phyloP scores from a whole-genome alignment of 108 stramenopile genomes.

The Skeletonema marinoi region DNA sequence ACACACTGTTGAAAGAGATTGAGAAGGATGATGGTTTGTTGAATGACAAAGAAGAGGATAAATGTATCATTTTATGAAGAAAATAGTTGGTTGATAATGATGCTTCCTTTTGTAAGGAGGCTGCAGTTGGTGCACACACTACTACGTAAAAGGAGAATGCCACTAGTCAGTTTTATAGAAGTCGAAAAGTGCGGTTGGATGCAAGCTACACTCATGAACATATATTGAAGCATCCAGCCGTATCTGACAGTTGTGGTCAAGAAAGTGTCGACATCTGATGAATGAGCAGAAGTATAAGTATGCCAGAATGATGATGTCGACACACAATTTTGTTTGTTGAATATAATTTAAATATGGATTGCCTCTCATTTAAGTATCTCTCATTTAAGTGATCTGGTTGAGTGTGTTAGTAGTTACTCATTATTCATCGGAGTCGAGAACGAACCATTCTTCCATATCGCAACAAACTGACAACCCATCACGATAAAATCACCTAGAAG shows the following conservation, averaged over 20 bases:
- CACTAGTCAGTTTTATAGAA: neutral
- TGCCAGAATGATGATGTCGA: neutral
- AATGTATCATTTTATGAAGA: slow-evolving; percentile 67
- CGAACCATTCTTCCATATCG: neutral
- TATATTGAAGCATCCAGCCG: neutral
- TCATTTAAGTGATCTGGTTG: neutral
- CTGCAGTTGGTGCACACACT: neutral
- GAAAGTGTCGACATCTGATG: neutral
- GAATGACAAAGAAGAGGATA: slow-evolving; percentile 66
- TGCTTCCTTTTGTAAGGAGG: neutral
- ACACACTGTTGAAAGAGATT: slow-evolving; percentile 84
- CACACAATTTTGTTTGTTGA: neutral
- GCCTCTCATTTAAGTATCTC: no score
- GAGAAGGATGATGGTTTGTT: slow-evolving; percentile 90
- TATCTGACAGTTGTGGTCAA: neutral
- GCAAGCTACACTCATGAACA: neutral
- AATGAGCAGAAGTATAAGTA: neutral
- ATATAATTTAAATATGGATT: neutral
- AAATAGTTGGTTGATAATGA: neutral
- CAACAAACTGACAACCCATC: no score
- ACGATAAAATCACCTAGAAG: no score
- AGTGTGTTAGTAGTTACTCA: neutral
- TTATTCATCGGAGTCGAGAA: neutral
- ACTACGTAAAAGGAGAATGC: neutral
- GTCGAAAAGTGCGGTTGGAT: neutral